Evolutionary conservation across 2,329 filamentous ascomycete species (phyloP), one percentile per base, ranked within the genome.

Genomic region (Colletotrichum shisoi): DNA sequence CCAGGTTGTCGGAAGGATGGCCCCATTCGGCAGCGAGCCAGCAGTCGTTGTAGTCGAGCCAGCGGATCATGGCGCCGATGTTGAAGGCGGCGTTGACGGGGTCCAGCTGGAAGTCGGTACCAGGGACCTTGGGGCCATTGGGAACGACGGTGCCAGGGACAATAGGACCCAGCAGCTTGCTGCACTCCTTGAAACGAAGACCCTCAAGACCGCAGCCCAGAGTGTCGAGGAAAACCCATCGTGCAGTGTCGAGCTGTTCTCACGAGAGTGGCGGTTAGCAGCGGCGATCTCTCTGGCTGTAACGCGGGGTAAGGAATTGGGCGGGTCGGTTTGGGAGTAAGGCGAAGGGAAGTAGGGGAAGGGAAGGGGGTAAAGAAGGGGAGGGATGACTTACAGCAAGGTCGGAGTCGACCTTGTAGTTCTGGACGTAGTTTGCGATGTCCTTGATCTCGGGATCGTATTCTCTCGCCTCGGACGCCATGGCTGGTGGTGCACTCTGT

Each of bases 31-130:
- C 95, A 51, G 94, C 95, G 71, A 98, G 86, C 95, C 94, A 99
- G 88, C 95, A 98, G 87, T 99, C 95, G 80, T 99, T 99, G 87
- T 98, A 99, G 84, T 99, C 95, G 75, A 99, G 88, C 95, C 95
- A 99, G 77, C 95, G 88, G 83, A 99, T 97, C 90, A 97, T 96
- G 75, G 95, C 91, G 74, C 95, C 95, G 74, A 99, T 98, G 86
- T 98, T 98, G 88, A 99, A 98, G 71, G 95, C 95, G 70, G 91
- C 95, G 75, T 94, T 94, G 77, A 98, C 89, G 45, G 95, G 95
- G 79, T 98, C 95, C 73, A 99, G 89, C 81, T 96, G 90, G 83
- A 94, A 98, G 72, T 91, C 88, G 39, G 95, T 98, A 71, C 95
- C 95, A 46, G 92, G 92, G 51, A 99, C 92, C 77, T 89, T 92